Base-by-base conservation (phyloP, 73 alveolate species). In the Paramecium pentaurelia region DNA sequence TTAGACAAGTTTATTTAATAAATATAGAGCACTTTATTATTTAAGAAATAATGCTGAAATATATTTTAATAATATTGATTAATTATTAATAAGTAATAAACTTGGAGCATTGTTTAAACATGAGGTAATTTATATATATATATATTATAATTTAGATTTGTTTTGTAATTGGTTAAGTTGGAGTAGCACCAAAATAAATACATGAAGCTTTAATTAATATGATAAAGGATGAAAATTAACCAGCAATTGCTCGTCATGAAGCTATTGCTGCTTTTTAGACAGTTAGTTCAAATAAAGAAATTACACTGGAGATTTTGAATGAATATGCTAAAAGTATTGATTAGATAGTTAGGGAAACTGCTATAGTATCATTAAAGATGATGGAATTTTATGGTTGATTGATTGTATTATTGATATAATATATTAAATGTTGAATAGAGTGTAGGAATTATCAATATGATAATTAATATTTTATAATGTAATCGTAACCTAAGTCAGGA, bases 171-270 rank as follows among this genome's bases (percentile, higher is more conserved):
- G 77, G 77, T 34, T 8, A 80, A 25, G 77, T 80, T 45, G 71
- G 77, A 6, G 71, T 22, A 25, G 77, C 49, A 9, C 77, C 75
- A 27, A 25, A 40, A 25, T 22, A 80, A 18, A 36, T 80, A 0
- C 58, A 45, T 25, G 38, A 80, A 18, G 27, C 91, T 12, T 27
- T 80, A 5, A 80, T 45, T 42, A 36, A 80, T 9, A 45, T 80
- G 27, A 45, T 42, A 10, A 28, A 25, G 9, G 91, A 80, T 49
- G 44, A 40, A 12, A 25, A 49, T 44, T 8, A 8, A 5, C 89
- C 89, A 20, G 71, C 89, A 3, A 77, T 77, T 3, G 89, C 71
- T 37, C 40, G 89, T n/a, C 89, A 77, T 77, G 89, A 77, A 16
- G 89, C 89, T 16, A 40, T 77, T 40, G 89, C 89, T 20, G 89